Evolutionary conservation across 768 basidiomycete species (phyloP), one percentile per base, ranked within the genome.

Genomic region (Udeniomyces megalosporus): DNA sequence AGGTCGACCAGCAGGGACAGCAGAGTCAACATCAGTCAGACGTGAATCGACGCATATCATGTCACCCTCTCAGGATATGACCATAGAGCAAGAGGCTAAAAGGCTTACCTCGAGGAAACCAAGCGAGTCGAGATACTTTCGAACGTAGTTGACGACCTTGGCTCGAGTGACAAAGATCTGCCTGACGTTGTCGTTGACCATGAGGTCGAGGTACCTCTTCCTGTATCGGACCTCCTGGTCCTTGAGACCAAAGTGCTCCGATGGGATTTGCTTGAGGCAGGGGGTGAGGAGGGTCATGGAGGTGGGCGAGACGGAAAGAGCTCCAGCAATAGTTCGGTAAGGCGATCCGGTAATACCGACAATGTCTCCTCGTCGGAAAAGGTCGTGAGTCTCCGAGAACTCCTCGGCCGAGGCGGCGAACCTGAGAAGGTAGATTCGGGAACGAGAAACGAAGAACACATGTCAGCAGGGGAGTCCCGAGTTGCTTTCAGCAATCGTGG

Each of bases 151-250:
- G 76, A 99, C 79, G 71, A 95, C 85, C 70, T 81, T 82, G 72
- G 84, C 83, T 65, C 95, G 84, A 29, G 87, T 85, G 76, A 92
- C 76, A 77, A 97, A 99, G 66, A 92, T 83, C 68, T 83, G 82
- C 66, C 95, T 84, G 20, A 89, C 88, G 67, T 82, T 80, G 45
- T 87, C 84, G 74, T 87, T 92, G 74, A 99, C 79, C 76, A 99
- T 95, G 65, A 99, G 83, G 75, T 99, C 95, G 66, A 99, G 83
- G 77, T 97, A 96, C 58, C 95, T 85, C 84, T 96, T 97, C 75
- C 95, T 81, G 79, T 96, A 96, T 48, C 95, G 83, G 42, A 88
- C 88, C 76, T 97, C 95, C 73, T 90, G 87, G 75, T 99, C 93
- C 79, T 93, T 93, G 69, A 99, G 78, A 48, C 93, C 95, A 66